These are phyloP conservation scores for Ophiostoma piceae DNA, from an alignment of 2,329 filamentous ascomycete species.

Conservation along the genomic window DNA sequence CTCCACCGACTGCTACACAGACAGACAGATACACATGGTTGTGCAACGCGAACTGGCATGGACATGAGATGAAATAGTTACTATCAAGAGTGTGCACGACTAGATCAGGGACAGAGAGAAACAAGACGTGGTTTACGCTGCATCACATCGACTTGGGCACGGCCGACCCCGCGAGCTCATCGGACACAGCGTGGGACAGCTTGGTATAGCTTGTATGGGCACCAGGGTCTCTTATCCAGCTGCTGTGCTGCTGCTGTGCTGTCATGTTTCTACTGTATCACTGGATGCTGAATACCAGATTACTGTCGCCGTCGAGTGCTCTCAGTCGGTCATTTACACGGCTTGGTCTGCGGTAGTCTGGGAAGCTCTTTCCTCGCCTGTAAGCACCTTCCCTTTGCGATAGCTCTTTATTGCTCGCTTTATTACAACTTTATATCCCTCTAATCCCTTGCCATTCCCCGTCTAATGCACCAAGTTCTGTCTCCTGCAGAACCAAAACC, in stretches of 20 bases:
- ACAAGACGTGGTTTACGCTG: not conserved
- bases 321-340: not conserved
- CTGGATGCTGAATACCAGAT: not conserved
- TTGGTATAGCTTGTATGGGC: not conserved
- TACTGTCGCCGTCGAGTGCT: not conserved
- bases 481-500: not conserved
- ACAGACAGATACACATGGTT: not conserved
- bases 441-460: not conserved
- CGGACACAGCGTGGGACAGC: not conserved
- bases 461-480: not conserved
- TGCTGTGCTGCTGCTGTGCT: not conserved
- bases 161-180: constrained; percentile 4
- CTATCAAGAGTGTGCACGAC: not conserved
- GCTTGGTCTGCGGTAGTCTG: not conserved
- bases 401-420: not conserved
- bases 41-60: not conserved
- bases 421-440: not conserved
- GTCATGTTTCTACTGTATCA: not conserved
- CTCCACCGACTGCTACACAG: not conserved
- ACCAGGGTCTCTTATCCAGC: not conserved
- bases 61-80: not conserved
- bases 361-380: not conserved
- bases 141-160: not conserved
- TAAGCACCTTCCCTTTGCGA: not conserved
- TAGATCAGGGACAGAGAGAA: not conserved